Base-by-base conservation (phyloP, 306 rosid species). In the Begonia fuchsioides region DNA sequence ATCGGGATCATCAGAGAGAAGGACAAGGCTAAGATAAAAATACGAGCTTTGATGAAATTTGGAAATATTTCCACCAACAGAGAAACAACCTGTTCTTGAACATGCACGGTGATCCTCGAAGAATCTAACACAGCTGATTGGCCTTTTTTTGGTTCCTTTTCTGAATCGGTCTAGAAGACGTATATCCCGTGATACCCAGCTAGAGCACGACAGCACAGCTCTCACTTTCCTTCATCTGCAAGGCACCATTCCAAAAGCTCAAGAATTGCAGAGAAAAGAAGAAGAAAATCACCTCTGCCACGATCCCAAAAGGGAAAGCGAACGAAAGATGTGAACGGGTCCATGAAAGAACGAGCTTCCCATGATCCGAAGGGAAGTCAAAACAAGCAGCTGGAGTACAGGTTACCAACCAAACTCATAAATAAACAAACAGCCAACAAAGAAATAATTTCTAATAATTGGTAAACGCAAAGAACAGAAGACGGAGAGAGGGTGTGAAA, bases 351-450 rank as follows among this genome's bases (percentile, higher is more conserved):
- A 58, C 62, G 62, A 71, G 74, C 67, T 18, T 35, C 39, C 68
- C 79, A 72, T 65, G 71, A 66, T 66, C 71, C 47, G n/a, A 20
- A 62, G 62, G 69, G 56, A 61, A 54, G 73, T 65, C 76, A 61
- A 60, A 38, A 57, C 43, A 14, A 41, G 76, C 83, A 72, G 79
- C 83, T 68, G 60, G 58, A 61, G 62, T 68, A 65, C 49, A 55
- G 78, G 56, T 65, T 64, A 76, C 65, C 78, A 76, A 72, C 76
- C 69, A 16, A 50, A 26, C 56, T 35, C 49, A 59, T 53, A 15
- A 47, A 32, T 44, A 44, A 43, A 19, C 32, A 47, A 44, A 13
- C 15, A 18, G 46, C 39, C 38, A 5, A 32, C n/a, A 13, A 32
- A 53, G 39, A 39, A 12, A 58, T 11, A 53, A 10, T 10, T 13